Evolutionary conservation across 345 rosid species (phyloP).

Genomic region (Pugionium dolabratum): DNA sequence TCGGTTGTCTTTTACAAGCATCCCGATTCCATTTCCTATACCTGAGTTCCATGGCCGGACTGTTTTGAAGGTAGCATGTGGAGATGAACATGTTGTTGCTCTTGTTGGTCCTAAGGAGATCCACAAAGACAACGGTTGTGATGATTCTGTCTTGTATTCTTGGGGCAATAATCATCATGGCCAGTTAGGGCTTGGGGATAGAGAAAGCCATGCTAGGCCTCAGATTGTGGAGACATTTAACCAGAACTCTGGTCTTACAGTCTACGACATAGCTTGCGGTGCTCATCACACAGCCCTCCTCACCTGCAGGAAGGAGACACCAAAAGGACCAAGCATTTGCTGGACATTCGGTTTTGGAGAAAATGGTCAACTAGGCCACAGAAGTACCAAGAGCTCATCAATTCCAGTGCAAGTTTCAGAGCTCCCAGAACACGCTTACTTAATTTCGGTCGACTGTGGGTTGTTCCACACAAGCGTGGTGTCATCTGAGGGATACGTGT

Average conservation of each 20-base stretch:
- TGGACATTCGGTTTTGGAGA: constrained; percentile 94
- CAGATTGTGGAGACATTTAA: constrained; percentile 57
- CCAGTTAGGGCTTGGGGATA: constrained; percentile 84
- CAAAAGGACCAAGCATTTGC: constrained; percentile 59
- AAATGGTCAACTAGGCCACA: constrained; percentile 87
- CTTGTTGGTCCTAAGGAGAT: constrained; percentile 60
- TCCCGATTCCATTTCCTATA: constrained; percentile 57
- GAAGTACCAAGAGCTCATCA: constrained; percentile 61
- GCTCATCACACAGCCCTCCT: constrained; percentile 88
- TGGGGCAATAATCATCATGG: constrained; percentile 84
- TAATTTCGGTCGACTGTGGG: constrained; percentile 83
- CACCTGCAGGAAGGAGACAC: constrained; percentile 52
- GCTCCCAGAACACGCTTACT: constrained; percentile 52
- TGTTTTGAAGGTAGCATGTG: constrained; percentile 92
- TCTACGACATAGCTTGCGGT: constrained; percentile 82
- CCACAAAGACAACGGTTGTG: constrained; percentile 37
- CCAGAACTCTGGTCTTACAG: constrained; percentile 53
- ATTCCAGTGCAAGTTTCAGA: constrained; percentile 69
- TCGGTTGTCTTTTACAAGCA: constrained; percentile 52
- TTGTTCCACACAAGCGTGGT: constrained; percentile 86
- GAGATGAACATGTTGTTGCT: constrained; percentile 81
- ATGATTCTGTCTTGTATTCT: constrained; percentile 60
- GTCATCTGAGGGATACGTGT: constrained; percentile 73
- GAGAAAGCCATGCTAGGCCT: constrained; percentile 57
- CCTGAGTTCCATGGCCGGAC: constrained; percentile 65